Conservation (phyloP, 2,329 filamentous ascomycete species). For the Paramyrothecium roridum region DNA sequence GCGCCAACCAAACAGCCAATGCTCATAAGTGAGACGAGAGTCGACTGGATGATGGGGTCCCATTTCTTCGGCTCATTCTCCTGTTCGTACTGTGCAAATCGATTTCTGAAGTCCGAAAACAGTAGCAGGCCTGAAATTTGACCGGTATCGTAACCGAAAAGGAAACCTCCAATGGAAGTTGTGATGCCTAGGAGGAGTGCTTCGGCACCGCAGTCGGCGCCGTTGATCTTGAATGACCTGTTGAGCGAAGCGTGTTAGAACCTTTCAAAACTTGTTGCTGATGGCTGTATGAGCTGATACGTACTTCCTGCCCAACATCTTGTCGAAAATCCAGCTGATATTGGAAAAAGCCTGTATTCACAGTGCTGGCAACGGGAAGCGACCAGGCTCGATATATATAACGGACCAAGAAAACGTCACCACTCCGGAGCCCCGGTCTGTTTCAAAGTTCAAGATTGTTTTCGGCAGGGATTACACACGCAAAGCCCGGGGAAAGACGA, state of each 20-base stretch:
- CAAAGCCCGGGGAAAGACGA: too few species aligned
- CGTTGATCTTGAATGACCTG: constrained; percentile 39
- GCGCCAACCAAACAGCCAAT: constrained; percentile 55
- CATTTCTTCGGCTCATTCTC: constrained; percentile 33
- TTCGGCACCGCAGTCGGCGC: constrained; percentile 37
- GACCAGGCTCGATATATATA: too few species aligned
- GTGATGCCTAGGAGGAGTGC: constrained; percentile 43
- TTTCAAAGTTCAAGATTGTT: too few species aligned
- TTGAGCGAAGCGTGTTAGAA: too few species aligned
- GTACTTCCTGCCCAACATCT: not conserved
- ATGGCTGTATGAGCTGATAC: too few species aligned
- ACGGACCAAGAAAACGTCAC: too few species aligned
- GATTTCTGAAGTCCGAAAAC: constrained; percentile 50
- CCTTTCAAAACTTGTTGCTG: too few species aligned
- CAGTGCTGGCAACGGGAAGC: too few species aligned
- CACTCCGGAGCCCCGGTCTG: too few species aligned
- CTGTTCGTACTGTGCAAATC: constrained; percentile 46
- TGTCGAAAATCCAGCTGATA: not conserved
- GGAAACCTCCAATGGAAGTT: constrained; percentile 57
- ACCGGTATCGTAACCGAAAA: constrained; percentile 63
- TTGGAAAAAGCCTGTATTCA: too few species aligned
- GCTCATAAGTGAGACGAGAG: constrained; percentile 54
- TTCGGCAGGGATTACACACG: too few species aligned
- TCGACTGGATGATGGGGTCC: constrained; percentile 40
- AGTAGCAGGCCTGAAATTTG: constrained; percentile 52